Base-by-base conservation (phyloP, 768 basidiomycete species). In the Suillus sp. region DNA sequence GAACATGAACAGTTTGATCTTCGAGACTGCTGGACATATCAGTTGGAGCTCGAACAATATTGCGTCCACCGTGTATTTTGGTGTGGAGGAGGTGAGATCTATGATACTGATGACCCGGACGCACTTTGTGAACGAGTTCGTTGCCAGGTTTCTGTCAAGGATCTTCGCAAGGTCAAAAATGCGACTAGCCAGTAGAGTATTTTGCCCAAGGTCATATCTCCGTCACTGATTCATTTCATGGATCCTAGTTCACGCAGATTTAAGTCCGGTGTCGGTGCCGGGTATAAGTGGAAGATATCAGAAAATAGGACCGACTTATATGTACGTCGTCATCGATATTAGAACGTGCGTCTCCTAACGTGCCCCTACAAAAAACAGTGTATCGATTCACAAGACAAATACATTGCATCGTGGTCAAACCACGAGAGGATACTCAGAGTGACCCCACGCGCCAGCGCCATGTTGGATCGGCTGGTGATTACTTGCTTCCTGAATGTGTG, bases 231-330 rank as follows among this genome's bases (percentile, higher is more conserved):
- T 32, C 47, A n/a, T 63, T 68, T 34, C 70, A 34, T 47, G 35
- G 14, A 35, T 35, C 37, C 35, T 54, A 84, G 85, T 62, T 86
- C 85, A 13, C 81, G 85, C 62, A 74, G 85, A 32, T 86, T 86
- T 75, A 85, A 81, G 66, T 82, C 72, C 14, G 25, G 56, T 50
- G 72, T 70, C 6, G 79, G 79, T 42, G 69, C 75, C 34, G 81
- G 83, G 67, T 86, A 86, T 75, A 86, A 86, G 66, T 86, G 85
- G 85, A 86, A 83, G 71, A 71, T 80, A 42, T 70, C 71, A 56
- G 78, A 80, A 48, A 79, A 81, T 58, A 77, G 76, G 56, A 64
- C 53, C 40, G 80, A 84, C 68, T 75, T 86, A 58, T 74, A 79
- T 61, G 85, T 86, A 68, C 66, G 84, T 70, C 8, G 27, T 38